These are phyloP conservation scores for Platanthera guangdongensis DNA, from an alignment of 106 monocot species.

Conservation along the genomic window DNA sequence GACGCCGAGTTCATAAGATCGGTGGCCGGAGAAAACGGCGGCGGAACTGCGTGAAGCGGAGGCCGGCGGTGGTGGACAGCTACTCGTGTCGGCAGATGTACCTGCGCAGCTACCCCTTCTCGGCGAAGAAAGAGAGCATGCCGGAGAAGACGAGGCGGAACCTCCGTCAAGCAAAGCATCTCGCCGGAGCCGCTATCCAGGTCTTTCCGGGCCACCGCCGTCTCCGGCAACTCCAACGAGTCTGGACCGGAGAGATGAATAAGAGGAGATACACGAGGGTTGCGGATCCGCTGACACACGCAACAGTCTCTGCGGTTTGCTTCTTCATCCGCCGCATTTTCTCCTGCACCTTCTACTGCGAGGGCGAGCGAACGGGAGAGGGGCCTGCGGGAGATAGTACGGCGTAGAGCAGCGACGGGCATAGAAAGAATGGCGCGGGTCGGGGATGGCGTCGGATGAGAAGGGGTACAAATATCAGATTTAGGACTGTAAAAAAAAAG, in stretches of 20 bases:
- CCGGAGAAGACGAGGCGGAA: too few species aligned
- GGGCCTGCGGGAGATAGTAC: too few species aligned
- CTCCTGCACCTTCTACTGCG: constrained; percentile 24
- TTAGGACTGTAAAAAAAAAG: too few species aligned
- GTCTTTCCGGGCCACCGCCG: neutral
- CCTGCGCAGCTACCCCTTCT: too few species aligned
- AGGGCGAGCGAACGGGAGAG: too few species aligned
- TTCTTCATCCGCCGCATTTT: constrained; percentile 22
- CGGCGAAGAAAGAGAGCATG: too few species aligned
- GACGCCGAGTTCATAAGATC: constrained; percentile 47
- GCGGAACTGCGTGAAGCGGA: neutral
- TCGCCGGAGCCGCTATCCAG: too few species aligned
- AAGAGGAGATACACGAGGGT: neutral
- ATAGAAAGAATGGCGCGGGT: too few species aligned
- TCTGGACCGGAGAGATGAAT: neutral
- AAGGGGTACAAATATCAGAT: too few species aligned
- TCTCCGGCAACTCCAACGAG: neutral
- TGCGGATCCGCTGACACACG: neutral
- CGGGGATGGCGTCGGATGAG: too few species aligned
- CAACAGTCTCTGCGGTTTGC: constrained; percentile 3
- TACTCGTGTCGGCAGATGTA: constrained; percentile 53
- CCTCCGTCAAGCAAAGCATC: too few species aligned
- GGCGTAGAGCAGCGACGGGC: too few species aligned
- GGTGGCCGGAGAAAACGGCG: neutral
- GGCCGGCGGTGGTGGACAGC: constrained; percentile 31